Evolutionary conservation across 164 flowering plant genomes (phyloP).

Genomic region (Vitis rotundifolia): DNA sequence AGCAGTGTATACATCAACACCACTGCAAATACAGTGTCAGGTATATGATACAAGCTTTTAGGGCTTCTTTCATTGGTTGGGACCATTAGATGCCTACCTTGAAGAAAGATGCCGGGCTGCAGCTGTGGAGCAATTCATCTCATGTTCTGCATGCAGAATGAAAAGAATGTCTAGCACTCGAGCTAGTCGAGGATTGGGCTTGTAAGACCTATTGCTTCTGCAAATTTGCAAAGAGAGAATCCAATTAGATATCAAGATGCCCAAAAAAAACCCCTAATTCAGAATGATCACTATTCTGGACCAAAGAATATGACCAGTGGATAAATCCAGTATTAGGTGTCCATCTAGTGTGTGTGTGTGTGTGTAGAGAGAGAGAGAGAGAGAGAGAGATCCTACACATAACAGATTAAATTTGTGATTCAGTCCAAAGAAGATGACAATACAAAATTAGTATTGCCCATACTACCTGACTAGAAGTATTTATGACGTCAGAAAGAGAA

Average conservation of each 20-base stretch:
- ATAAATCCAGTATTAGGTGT: neutral
- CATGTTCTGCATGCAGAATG: slow-evolving; percentile 98
- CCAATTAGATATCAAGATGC: neutral
- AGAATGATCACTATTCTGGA: neutral
- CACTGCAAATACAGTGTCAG: slow-evolving; percentile 47
- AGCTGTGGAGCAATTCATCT: slow-evolving; percentile 98
- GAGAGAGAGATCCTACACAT: too few relatives aligned
- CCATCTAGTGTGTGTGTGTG: neutral
- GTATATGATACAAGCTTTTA: neutral
- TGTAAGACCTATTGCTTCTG: slow-evolving; percentile 88
- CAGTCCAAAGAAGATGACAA: neutral
- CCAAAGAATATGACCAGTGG: neutral
- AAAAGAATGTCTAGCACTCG: slow-evolving; percentile 89
- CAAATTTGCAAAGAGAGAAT: slow-evolving; percentile 12
- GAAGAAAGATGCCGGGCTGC: slow-evolving; percentile 99
- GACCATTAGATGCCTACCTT: slow-evolving; percentile 45
- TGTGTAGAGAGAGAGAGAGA: too few relatives aligned
- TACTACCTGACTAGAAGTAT: neutral
- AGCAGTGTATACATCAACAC: slow-evolving; percentile 98
- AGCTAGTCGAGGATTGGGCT: slow-evolving; percentile 93
- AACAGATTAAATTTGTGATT: too few relatives aligned
- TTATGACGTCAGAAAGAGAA: neutral
- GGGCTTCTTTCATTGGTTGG: slow-evolving; percentile 1
- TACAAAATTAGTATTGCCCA: neutral
- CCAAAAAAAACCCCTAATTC: neutral